Base-by-base conservation (phyloP, 202 grass and related monocot species). In the Thinopyrum obtusiflorum region DNA sequence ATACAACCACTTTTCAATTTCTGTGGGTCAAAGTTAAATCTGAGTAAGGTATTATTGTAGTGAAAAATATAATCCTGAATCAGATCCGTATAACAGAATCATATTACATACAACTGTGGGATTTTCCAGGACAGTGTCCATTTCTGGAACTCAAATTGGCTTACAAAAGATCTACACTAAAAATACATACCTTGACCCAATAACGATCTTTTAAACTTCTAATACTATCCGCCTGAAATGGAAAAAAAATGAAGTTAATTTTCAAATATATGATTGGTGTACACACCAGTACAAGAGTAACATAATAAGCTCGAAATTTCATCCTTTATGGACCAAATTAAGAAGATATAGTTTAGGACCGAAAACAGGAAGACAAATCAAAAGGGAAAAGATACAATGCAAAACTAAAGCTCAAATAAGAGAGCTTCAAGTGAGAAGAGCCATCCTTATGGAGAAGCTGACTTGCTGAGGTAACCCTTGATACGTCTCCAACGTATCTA, bases 121-220 rank as follows among this genome's bases (percentile, higher is more conserved):
- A 12, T 67, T 79, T 35, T 60, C 28, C 7, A 44, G 26, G 1
- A 40, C 3, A 72, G 68, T 9, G 31, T 36, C 17, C 68, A 24
- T 39, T 32, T 49, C 7, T 51, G 63, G 9, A 28, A 76, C n/a
- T n/a, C 42, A 76, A 81, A 83, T 74, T 39, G 23, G 0, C 15
- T 42, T 60, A 11, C 23, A 37, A 46, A 32, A 36, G 8, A 75
- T 84, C 57, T 12, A 75, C 27, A 90, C 33, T 65, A 5, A 78
- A 72, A 83, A 83, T 84, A 80, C 29, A 84, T 87, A 98, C 95
- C 95, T 98, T 98, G n/a, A 98, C 88, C 93, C 95, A 98, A 65
- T 98, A 98, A 15, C 88, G 84, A 67, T 92, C 95, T 73, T 88
- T 92, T 88, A 84, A 92, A 53, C 46, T 80, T 94, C 73, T 93